Evolutionary conservation across 495 filamentous ascomycete genomes (phyloP).

Genomic region (Neurospora tetrasperma): DNA sequence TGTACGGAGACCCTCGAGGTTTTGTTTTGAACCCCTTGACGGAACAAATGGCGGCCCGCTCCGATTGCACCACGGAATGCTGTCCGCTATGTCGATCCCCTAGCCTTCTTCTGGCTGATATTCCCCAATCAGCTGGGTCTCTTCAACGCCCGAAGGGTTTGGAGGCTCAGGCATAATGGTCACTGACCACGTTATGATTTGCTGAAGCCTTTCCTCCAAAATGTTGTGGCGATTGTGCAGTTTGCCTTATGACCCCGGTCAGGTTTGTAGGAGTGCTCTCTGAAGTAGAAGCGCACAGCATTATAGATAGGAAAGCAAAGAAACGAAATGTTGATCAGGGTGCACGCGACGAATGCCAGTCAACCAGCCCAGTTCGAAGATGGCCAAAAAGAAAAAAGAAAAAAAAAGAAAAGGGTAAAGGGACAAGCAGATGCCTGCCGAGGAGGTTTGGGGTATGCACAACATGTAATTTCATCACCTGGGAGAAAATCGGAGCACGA

Average conservation of each 20-base stretch:
- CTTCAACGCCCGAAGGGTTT: neutral
- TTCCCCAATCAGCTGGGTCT: neutral
- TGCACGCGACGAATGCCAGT: neutral
- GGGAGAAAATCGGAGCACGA: neutral
- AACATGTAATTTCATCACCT: neutral
- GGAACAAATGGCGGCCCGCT: neutral
- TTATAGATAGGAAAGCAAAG: neutral
- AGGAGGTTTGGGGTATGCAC: neutral
- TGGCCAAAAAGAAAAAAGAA: neutral
- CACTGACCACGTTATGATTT: neutral
- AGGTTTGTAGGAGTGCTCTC: neutral
- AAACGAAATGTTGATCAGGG: neutral
- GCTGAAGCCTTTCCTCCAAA: neutral
- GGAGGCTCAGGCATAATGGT: neutral
- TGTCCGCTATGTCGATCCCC: neutral
- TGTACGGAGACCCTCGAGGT: neutral
- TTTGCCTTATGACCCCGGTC: neutral
- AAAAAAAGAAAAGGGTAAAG: neutral
- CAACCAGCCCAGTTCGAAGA: neutral
- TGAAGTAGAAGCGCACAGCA: neutral
- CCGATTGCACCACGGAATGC: neutral
- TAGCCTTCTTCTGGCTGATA: neutral
- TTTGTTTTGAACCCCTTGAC: neutral
- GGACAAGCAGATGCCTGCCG: neutral
- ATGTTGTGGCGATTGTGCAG: neutral